Evolutionary conservation across 192 early-diverging fungal genomes (phyloP).

Genomic region (Coemansia sp.): DNA sequence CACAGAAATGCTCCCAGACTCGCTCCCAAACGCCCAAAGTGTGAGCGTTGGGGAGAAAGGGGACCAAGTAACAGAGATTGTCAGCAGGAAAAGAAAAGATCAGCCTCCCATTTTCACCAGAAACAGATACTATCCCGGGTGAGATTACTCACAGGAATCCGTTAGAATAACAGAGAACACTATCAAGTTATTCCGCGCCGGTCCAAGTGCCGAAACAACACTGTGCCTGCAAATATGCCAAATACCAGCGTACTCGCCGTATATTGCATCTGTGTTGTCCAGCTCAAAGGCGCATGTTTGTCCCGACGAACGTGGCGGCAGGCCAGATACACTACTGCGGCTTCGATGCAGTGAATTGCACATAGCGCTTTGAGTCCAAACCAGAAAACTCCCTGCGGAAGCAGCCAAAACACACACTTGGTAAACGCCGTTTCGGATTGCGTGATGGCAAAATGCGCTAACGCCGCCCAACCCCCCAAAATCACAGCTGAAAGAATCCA

Average conservation of each 20-base stretch:
- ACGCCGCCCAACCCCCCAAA: background rate
- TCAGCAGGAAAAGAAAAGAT: background rate
- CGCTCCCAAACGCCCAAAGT: background rate
- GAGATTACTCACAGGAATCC: background rate
- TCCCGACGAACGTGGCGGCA: background rate
- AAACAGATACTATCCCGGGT: background rate
- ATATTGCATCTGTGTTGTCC: background rate
- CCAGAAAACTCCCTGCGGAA: background rate
- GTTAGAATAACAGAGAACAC: background rate
- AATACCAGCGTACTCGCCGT: conserved; percentile 10
- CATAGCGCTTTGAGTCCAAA: background rate
- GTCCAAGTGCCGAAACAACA: background rate
- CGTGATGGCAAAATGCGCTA: background rate
- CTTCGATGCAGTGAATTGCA: background rate
- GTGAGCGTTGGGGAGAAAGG: conserved; percentile 14
- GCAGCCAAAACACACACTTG: background rate
- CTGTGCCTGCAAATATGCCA: conserved; percentile 6
- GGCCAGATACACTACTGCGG: conserved; percentile 1
- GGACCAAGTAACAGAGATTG: conserved; percentile 7
- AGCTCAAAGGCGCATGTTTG: background rate
- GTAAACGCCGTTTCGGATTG: conserved; percentile 4
- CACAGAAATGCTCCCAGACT: conserved; percentile 17
- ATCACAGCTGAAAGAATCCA: background rate
- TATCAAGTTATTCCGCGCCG: background rate
- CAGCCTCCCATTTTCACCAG: background rate